Percentiles rank a stretch among this genome's conserved stretches.
Evolutionary conservation across 108 stramenopile species (phyloP).

Genomic region (Epipyxis sp.): DNA sequence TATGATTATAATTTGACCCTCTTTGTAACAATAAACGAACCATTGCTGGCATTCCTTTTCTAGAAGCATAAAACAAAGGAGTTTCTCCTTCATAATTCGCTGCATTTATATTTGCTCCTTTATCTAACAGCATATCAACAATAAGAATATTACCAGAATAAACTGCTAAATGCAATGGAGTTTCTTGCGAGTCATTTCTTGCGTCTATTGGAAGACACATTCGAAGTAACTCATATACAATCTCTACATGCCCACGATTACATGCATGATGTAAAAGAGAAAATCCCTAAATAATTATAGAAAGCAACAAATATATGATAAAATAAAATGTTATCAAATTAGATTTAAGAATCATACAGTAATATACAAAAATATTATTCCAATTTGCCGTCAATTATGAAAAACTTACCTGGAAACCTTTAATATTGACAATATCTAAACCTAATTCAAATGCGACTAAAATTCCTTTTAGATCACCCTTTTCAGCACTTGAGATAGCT

Average conservation of each 20-base stretch:
- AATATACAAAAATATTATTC: too few relatives aligned
- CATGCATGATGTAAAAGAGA: background rate
- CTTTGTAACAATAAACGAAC: constrained; percentile 16
- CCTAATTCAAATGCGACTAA: too few relatives aligned
- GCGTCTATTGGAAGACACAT: background rate
- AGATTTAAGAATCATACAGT: too few relatives aligned
- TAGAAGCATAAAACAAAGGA: constrained; percentile 21
- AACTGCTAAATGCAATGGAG: constrained; percentile 16
- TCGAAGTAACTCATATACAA: background rate
- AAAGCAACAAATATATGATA: too few relatives aligned
- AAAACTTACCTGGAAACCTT: too few relatives aligned
- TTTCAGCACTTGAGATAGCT: too few relatives aligned
- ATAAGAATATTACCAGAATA: constrained; percentile 7
- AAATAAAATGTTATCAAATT: too few relatives aligned
- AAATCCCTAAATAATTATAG: too few relatives aligned
- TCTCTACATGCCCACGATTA: background rate
- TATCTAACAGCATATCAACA: constrained; percentile 24
- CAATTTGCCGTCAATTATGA: too few relatives aligned
- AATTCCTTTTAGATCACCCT: too few relatives aligned
- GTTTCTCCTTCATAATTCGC: background rate
- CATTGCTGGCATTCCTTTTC: background rate
- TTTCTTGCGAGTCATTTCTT: constrained; percentile 12
- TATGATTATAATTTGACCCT: background rate
- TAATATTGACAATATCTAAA: too few relatives aligned
- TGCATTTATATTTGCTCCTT: constrained; percentile 20